Conservation (phyloP, 1,139 yeast genomes). For the Nakaseomyces bracarensis region DNA sequence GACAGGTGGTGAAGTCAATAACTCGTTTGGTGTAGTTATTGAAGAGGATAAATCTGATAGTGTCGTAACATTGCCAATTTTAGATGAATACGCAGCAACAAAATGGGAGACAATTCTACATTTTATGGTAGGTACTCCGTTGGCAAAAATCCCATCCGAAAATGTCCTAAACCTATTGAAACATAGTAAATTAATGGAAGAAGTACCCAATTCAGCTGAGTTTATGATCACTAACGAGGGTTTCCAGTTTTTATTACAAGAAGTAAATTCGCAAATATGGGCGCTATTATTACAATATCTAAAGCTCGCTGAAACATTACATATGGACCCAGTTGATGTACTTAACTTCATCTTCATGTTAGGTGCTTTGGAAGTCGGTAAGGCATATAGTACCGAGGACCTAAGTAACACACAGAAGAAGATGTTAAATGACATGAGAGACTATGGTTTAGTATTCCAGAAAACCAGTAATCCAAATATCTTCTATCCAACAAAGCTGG, state of each 20-base stretch:
- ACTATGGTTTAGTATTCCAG: conserved; percentile 86
- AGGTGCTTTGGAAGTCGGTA: conserved; percentile 87
- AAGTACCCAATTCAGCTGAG: conserved; percentile 37
- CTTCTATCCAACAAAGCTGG: conserved; percentile 85
- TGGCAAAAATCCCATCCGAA: conserved; percentile 54
- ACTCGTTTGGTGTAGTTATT: conserved; percentile 47
- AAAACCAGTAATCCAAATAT: conserved; percentile 50
- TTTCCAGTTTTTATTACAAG: conserved; percentile 86
- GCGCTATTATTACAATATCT: conserved; percentile 78
- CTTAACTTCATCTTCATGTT: conserved; percentile 85
- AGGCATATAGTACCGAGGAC: conserved; percentile 65
- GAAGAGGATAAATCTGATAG: conserved; percentile 38
- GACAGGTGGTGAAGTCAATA: conserved; percentile 56
- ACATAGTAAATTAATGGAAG: conserved; percentile 85
- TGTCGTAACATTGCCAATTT: conserved; percentile 49
- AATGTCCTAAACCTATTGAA: conserved; percentile 58
- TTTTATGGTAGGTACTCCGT: conserved; percentile 92
- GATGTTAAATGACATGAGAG: conserved; percentile 83
- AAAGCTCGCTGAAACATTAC: conserved; percentile 70
- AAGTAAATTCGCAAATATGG: conserved; percentile 93
- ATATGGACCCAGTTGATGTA: conserved; percentile 96
- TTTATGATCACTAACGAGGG: conserved; percentile 82
- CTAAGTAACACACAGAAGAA: conserved; percentile 73
- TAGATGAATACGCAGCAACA: conserved; percentile 72
- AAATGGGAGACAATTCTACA: conserved; percentile 95